Base-by-base conservation (phyloP, 2,329 filamentous ascomycete genomes). In the Alternaria triticimaculans region DNA sequence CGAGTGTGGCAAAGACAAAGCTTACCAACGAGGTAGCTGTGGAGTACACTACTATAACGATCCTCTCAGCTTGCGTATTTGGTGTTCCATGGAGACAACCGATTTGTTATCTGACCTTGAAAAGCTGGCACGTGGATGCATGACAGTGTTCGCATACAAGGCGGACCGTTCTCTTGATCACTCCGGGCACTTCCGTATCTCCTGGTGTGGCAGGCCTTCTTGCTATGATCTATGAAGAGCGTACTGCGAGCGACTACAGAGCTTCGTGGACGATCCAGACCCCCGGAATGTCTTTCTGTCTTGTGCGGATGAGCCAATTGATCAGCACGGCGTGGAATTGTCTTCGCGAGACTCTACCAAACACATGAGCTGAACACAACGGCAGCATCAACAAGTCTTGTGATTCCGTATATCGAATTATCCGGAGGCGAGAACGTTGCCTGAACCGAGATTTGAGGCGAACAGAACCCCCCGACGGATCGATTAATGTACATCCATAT, bases 401-500 rank as follows among this genome's bases (percentile, higher is more conserved):
- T 33, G 26, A 60, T 58, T 63, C 60, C 60, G 62, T 65, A 63
- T 59, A 57, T 44, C 43, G 53, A 59, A 66, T 69, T 69, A 71
- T 50, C 68, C 68, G 65, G 62, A 63, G 46, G 48, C 62, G 51
- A 64, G 30, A 49, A 23, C 5, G 14, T 20, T 30, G 30, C n/a
- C 21, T 20, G 28, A 63, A 54, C 61, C 62, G 55, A 66, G 48
- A 11, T 12, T 50, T 66, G 66, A 66, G 63, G 56, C 58, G 59
- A 62, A 56, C 21, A 43, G 18, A 37, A 58, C 23, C 20, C 25
- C 60, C 63, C 55, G 56, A 45, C 46, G 67, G 65, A 55, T 62
- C 63, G 57, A 67, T 68, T 69, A 69, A 71, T 71, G 68, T 69
- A 67, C 51, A n/a, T 68, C 66, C 65, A 68, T 69, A 63, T 71